A percentile compares a stretch with the other conserved stretches of the same genome.
Conservation (phyloP, 1,139 yeast genomes). For the Debaryomycetaceae sp. region DNA sequence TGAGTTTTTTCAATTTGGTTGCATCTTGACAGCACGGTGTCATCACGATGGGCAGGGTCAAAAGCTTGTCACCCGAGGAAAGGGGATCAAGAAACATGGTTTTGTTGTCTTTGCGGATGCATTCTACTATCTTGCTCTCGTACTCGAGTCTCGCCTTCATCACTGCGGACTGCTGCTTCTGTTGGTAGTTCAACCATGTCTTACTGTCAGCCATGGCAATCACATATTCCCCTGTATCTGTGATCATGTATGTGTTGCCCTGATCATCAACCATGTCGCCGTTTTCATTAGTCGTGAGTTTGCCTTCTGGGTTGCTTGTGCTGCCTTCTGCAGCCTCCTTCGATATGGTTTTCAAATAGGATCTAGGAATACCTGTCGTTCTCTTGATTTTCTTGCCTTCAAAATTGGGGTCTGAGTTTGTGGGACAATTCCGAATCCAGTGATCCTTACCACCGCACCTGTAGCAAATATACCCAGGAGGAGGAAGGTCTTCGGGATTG, state of each 20-base stretch:
- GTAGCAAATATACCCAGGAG: constrained; percentile 93
- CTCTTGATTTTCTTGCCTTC: constrained; percentile 88
- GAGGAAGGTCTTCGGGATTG: constrained; percentile 71
- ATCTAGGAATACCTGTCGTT: constrained; percentile 96
- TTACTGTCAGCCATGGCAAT: constrained; percentile 90
- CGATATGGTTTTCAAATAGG: constrained; percentile 76
- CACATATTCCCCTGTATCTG: constrained; percentile 94
- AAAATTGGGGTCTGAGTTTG: constrained; percentile 87
- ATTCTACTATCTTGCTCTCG: constrained; percentile 31
- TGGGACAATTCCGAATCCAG: constrained; percentile 95
- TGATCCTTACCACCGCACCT: constrained; percentile 97
- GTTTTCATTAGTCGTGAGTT: constrained; percentile 38
- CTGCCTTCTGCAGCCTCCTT: constrained; percentile 54
- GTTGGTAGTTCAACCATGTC: constrained; percentile 87
- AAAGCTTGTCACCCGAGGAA: constrained; percentile 55
- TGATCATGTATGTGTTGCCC: constrained; percentile 75
- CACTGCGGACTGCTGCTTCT: constrained; percentile 54
- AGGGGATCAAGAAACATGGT: constrained; percentile 53
- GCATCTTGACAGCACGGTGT: constrained; percentile 76
- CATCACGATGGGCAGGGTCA: constrained; percentile 67
- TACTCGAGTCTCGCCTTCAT: constrained; percentile 46
- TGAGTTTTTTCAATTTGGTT: constrained; percentile 52
- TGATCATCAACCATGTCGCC: constrained; percentile 55
- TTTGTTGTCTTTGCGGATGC: constrained; percentile 42
- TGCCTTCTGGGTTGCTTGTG: constrained; percentile 42